Evolutionary conservation across 805 yeast species (phyloP), one percentile per base, ranked within the genome.

Genomic region (Saccharomycopsis synnaedendra): DNA sequence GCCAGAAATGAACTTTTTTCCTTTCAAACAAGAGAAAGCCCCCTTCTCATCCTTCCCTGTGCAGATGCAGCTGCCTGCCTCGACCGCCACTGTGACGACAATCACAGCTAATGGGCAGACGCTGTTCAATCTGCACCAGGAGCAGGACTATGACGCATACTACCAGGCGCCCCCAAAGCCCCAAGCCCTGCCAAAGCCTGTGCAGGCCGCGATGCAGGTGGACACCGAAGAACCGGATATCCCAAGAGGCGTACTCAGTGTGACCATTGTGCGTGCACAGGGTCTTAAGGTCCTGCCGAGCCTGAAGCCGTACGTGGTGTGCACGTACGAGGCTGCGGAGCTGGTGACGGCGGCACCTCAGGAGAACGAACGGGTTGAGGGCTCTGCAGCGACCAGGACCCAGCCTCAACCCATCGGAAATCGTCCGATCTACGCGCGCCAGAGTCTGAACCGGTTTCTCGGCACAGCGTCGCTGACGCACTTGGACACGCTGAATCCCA

Each of bases 281-380:
- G 81, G 80, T 56, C 71, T 90, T 53, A 75, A 80, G 34, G 70
- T 73, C 41, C 64, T 78, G 4, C 65, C 71, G 39, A 66, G 69
- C 59, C 71, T 90, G 3, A 84, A 76, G 56, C 96, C 96, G 3
- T 83, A 88, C 62, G 95, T 85, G 19, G 96, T 88, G 36, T 85
- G 94, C 64, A 83, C 95, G 7, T 88, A 85, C 68, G 95, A 87
- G 62, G 82, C 90, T 52, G 82, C 94, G 1, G 97, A 93, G 66
- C 85, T 81, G 55, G 88, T 90, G 51, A 80, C 95, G 30, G 79
- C 80, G 53, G 89, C 88, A 4, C 87, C 95, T 1, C 83, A 46
- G 73, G 44, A 69, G 74, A 30, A 60, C 59, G 53, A 52, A 38
- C 42, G 42, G 29, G 31, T 45, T 3, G 37, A 38, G 19, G 39